Evolutionary conservation across 2,329 filamentous ascomycete genomes (phyloP).

Genomic region (Trichoderma guizhouense): DNA sequence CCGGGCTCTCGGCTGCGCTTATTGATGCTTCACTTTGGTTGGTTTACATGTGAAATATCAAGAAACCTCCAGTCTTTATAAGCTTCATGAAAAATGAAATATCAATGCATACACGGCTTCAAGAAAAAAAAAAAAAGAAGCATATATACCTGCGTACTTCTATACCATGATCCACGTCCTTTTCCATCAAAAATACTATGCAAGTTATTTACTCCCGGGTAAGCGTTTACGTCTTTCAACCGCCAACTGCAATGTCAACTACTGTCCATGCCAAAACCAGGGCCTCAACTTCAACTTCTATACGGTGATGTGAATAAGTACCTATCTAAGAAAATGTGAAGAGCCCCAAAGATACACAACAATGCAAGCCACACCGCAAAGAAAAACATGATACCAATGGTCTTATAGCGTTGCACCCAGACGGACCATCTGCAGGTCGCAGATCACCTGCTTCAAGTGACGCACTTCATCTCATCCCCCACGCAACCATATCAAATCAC

Average conservation of each 20-base stretch:
- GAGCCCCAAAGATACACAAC: too few relatives aligned
- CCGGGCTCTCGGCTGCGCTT: not conserved
- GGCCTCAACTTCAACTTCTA: not conserved
- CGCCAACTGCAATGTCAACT: too few relatives aligned
- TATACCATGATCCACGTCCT: not conserved
- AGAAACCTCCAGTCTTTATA: not conserved
- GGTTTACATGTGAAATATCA: not conserved
- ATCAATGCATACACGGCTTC: not conserved
- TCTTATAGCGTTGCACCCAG: not conserved
- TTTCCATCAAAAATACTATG: not conserved
- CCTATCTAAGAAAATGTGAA: not conserved
- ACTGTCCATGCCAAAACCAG: too few relatives aligned
- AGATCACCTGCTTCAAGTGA: constrained; percentile 17
- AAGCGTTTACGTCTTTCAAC: not conserved
- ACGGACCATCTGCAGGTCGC: not conserved
- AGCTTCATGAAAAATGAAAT: not conserved
- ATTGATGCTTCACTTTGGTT: not conserved
- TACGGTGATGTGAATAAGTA: not conserved
- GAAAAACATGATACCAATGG: too few relatives aligned
- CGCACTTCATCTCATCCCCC: not conserved
- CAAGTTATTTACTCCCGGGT: not conserved
- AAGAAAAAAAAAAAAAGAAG: not conserved
- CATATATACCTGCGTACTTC: not conserved
- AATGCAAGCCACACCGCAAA: too few relatives aligned
- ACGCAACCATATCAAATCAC: not conserved